Conservation (phyloP, 177 flowering plant species). For the Vitis hybrid region DNA sequence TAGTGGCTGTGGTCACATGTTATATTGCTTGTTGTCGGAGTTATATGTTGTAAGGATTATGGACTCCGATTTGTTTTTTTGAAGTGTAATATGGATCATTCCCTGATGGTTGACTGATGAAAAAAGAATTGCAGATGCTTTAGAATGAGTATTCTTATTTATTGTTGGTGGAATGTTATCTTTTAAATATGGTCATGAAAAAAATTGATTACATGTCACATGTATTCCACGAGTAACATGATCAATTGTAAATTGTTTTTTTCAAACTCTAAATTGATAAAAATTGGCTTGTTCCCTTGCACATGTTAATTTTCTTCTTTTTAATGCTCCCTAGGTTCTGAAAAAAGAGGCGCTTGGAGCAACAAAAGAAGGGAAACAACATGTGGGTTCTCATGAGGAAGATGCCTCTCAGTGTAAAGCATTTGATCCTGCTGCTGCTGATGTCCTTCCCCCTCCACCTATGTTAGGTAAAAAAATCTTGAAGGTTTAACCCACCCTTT, state of each 20-base stretch:
- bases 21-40: too few species aligned
- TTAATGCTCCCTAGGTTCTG: slow-evolving; percentile 21
- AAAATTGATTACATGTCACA: too few species aligned
- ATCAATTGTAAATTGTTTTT: not conserved
- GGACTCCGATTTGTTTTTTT: too few species aligned
- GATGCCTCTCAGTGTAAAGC: slow-evolving; percentile 23
- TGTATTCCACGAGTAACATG: not conserved
- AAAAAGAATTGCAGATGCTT: not conserved
- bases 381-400: slow-evolving; percentile 20
- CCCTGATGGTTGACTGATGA: not conserved
- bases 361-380: slow-evolving; percentile 18
- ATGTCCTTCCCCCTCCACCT: slow-evolving; percentile 49
- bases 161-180: not conserved
- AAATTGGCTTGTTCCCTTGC: not conserved
- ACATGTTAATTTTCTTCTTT: slow-evolving; percentile 1
- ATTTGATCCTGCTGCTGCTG: slow-evolving; percentile 18
- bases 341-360: slow-evolving; percentile 14
- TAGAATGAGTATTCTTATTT: not conserved
- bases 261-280: not conserved
- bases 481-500: not conserved
- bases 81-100: not conserved
- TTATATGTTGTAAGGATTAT: too few species aligned
- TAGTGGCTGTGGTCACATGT: too few species aligned
- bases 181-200: too few species aligned
- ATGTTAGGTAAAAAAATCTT: slow-evolving; percentile 42